Base-by-base conservation (phyloP, 495 filamentous ascomycete genomes). In the Hyphodiscus hymeniophilus region DNA sequence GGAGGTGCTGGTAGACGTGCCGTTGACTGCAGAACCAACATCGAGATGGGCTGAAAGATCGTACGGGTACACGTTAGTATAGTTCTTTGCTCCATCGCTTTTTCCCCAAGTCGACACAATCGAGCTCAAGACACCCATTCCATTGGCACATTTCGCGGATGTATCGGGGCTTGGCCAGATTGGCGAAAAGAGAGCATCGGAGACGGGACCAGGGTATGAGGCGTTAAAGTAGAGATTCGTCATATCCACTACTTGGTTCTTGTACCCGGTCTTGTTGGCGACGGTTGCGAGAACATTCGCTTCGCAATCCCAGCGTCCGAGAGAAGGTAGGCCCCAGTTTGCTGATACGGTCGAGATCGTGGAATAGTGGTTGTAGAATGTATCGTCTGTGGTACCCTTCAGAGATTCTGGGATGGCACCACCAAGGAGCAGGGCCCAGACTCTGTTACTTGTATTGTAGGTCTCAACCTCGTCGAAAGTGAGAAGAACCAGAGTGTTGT, bases 291-390 rank as follows among this genome's bases (percentile, higher is more conserved):
- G 67, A 26, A 80, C 59, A 53, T 81, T 81, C 47, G 77, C 77
- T 40, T 75, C 74, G 39, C 70, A 75, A 47, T 81, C 77, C 67
- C 69, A 80, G 45, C 77, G 74, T 26, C 77, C 77, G 16, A 81
- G 71, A 10, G 72, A 80, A 16, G 47, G 47, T 18, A 55, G 52
- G 13, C 31, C 47, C 52, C 52, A 55, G 70, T 87, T 87, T 5
- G 74, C 75, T 15, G 69, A 63, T 22, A 80, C 68, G 13, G 79
- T 77, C n/a, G 81, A 69, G 47, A 88, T 72, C 47, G 71, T 65
- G 38, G 74, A 81, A 70, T 83, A 87, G 67, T 85, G 82, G 58
- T 71, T 81, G 66, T 87, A 87, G 68, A 79, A 86, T 30, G 68
- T 77, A 60, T 72, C 57, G 54, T 87, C 84, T 6, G 60, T 73